A percentile compares a stretch with the other conserved stretches of the same genome.
Evolutionary conservation across 2,329 filamentous ascomycete genomes (phyloP).

Genomic region (Plectosphaerella sp.): DNA sequence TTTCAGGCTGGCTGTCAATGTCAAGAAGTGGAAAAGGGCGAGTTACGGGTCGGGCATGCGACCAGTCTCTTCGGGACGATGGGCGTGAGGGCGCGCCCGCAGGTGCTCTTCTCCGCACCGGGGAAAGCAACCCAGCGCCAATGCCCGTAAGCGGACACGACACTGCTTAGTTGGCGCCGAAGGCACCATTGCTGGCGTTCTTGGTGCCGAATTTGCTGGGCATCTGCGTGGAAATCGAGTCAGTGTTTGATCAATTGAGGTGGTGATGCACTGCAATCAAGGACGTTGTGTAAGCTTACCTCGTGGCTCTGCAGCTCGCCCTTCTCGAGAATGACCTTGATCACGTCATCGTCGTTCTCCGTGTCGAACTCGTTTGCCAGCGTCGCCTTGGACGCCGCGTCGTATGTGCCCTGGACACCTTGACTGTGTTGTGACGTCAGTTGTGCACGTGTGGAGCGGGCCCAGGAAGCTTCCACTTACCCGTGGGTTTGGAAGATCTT

Average conservation of each 20-base stretch:
- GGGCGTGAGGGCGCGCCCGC: no score
- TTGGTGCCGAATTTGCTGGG: constrained; percentile 45
- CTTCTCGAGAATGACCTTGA: constrained; percentile 75
- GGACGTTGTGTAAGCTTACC: constrained; percentile 37
- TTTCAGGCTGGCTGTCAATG: no score
- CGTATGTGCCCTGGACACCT: constrained; percentile 75
- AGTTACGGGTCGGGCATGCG: no score
- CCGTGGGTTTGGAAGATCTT: constrained; percentile 87
- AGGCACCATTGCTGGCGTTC: constrained; percentile 46
- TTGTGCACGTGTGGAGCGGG: background rate
- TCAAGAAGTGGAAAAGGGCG: no score
- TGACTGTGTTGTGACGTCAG: constrained; percentile 52
- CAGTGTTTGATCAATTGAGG: constrained; percentile 36
- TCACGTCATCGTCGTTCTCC: constrained; percentile 70
- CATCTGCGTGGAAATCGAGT: constrained; percentile 32
- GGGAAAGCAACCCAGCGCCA: no score
- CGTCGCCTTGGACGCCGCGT: constrained; percentile 68
- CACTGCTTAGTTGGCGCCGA: constrained; percentile 32
- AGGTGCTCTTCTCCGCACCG: no score
- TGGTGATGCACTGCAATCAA: constrained; percentile 44
- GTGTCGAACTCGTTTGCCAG: constrained; percentile 89
- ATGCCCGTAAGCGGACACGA: no score
- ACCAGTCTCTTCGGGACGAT: no score
- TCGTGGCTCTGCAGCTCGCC: constrained; percentile 62
- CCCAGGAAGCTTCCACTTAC: constrained; percentile 47